Evolutionary conservation across 129 eudicot species (phyloP), one percentile per base, ranked within the genome.

Genomic region (Lactuca saligna): DNA sequence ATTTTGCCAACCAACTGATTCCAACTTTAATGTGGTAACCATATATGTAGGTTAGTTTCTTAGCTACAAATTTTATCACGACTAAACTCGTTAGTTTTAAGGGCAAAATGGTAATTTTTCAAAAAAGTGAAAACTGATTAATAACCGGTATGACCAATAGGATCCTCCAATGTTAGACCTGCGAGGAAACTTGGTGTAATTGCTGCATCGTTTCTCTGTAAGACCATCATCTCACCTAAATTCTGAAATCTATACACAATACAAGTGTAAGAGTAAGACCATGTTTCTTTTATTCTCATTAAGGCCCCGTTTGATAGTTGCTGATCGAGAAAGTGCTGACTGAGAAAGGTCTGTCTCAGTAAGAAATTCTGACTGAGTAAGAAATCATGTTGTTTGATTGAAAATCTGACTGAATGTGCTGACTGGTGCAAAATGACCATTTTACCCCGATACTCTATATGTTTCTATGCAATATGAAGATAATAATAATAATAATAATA

Each of bases 181-280:
- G 87, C 97, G 0, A 85, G 71, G 68, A 94, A 94, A 82, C 88
- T 94, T 61, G 97, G 99, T 61, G 99, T 76, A 74, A 89, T 68
- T 63, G 99, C 92, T 67, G 93, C 99, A 79, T 94, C 97, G 11
- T 74, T 68, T 74, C 87, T 94, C 78, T 97, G 97, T 16, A 94
- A 78, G 59, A 88, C 89, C 99, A 94, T 87, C 99, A 94, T 94
- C 88, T 94, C 99, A 13, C 99, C 99, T 70, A 94, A 80, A 80
- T 94, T 89, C 75, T 94, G 99, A 44, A 84, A 94, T 83, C 99
- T 94, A 88, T 66, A 72, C 13, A 12, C 66, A 59, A 32, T 33
- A 64, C 54, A 75, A 33, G 44, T 34, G 39, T 66, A 50, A 14
- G 41, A 39, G 54, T n/a, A n/a, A n/a, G n/a, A n/a, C n/a, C n/a